A percentile compares a stretch with the other conserved stretches of the same genome.
phyloP scores from a whole-genome alignment of 495 filamentous ascomycete genomes.

The Penicillium alfredii region DNA sequence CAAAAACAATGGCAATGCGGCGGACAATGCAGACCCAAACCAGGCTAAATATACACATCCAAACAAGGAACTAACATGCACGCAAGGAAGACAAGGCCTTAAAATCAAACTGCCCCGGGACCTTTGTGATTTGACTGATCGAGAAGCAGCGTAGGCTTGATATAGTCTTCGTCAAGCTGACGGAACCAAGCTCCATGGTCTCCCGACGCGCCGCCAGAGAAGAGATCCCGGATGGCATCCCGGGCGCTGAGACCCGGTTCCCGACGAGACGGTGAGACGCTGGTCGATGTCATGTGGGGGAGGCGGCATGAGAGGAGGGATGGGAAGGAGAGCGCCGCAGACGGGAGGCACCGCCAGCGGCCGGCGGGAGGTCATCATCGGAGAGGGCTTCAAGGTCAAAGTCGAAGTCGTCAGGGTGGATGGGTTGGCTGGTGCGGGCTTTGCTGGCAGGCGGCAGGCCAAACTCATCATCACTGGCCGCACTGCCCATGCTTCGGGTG shows the following conservation, averaged over 20 bases:
- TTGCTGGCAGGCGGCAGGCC: constrained; percentile 44
- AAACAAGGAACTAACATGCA: constrained; percentile 10
- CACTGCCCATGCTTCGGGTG: constrained; percentile 45
- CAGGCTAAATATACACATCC: constrained; percentile 6
- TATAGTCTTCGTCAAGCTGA: constrained; percentile 92
- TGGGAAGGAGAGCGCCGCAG: constrained; percentile 53
- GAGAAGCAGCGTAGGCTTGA: constrained; percentile 87
- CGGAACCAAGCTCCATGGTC: constrained; percentile 90
- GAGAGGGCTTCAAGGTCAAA: constrained; percentile 37
- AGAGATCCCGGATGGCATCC: constrained; percentile 65
- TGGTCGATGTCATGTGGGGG: constrained; percentile 16
- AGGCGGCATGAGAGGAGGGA: constrained; percentile 23
- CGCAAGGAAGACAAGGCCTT: constrained; percentile 17
- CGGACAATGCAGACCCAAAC: not conserved
- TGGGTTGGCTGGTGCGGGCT: constrained; percentile 53
- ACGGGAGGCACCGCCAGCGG: constrained; percentile 35
- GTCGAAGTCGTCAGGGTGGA: constrained; percentile 49
- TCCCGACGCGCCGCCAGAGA: constrained; percentile 65
- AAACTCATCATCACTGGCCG: constrained; percentile 49
- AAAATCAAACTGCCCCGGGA: constrained; percentile 38
- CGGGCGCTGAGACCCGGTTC: constrained; percentile 42
- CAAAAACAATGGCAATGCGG: constrained; percentile 10
- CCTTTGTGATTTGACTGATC: constrained; percentile 58
- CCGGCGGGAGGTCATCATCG: constrained; percentile 49
- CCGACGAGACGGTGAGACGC: constrained; percentile 28